A percentile compares a stretch with the other conserved stretches of the same genome.
Conservation (phyloP, 331 rosid genomes). For the Phaseolus coccineus region DNA sequence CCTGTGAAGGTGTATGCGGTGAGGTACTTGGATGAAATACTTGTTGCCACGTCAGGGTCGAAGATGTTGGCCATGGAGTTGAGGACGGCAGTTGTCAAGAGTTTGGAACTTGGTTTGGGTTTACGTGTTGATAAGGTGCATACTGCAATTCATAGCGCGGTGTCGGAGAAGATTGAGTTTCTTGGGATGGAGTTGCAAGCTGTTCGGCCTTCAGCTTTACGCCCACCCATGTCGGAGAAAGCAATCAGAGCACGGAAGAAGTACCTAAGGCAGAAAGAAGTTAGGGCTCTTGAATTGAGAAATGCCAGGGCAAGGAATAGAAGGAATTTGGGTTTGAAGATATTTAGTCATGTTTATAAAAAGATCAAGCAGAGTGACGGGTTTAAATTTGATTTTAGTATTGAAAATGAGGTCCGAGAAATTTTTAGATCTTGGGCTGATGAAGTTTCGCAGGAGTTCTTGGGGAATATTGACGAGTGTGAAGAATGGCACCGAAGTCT, state of each 20-base stretch:
- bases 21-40: conserved; percentile 82
- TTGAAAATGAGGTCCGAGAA: conserved; percentile 66
- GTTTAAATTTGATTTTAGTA: conserved; percentile 62
- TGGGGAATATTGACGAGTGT: conserved; percentile 67
- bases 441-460: conserved; percentile 69
- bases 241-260: conserved; percentile 84
- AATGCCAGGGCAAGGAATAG: conserved; percentile 85
- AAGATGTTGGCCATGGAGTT: conserved; percentile 68
- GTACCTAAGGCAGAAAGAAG: conserved; percentile 84
- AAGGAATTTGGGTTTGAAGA: conserved; percentile 72
- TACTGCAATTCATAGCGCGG: conserved; percentile 77
- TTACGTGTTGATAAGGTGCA: conserved; percentile 63
- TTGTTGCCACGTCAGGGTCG: conserved; percentile 71
- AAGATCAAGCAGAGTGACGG: conserved; percentile 61
- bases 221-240: conserved; percentile 71
- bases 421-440: conserved; percentile 71
- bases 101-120: conserved; percentile 64
- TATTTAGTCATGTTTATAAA: conserved; percentile 68
- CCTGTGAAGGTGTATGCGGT: conserved; percentile 82
- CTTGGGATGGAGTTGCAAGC: conserved; percentile 83
- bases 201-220: conserved; percentile 67
- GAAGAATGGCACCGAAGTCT: conserved; percentile 73
- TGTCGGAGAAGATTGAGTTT: conserved; percentile 78
- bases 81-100: conserved; percentile 55
- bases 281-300: conserved; percentile 65